phyloP scores from a whole-genome alignment of 2,329 filamentous ascomycete genomes.

The Ciborinia camelliae region DNA sequence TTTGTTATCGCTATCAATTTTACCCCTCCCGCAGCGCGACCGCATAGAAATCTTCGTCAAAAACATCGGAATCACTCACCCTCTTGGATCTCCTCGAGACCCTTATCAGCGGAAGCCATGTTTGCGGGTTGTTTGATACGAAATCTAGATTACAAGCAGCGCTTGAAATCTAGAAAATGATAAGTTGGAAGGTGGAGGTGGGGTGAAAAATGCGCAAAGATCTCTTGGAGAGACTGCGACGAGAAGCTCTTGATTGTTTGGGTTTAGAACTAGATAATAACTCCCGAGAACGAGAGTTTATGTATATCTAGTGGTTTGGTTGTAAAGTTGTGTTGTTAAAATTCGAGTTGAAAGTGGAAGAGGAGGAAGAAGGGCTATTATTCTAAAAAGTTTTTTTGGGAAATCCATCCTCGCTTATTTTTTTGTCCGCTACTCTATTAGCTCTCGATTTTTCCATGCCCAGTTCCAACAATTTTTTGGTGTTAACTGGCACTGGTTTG shows the following conservation, averaged over 20 bases:
- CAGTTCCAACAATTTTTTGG: no score
- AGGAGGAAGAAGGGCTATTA: neutral
- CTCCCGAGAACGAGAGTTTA: constrained; percentile 44
- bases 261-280: constrained; percentile 47
- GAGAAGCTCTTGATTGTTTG: constrained; percentile 25
- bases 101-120: constrained; percentile 88
- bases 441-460: no score
- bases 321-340: constrained; percentile 19
- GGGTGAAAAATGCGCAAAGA: constrained; percentile 36
- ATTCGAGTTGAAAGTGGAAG: constrained; percentile 1
- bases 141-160: constrained; percentile 73
- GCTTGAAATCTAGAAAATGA: constrained; percentile 63
- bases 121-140: constrained; percentile 64
- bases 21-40: neutral
- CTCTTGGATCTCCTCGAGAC: constrained; percentile 97
- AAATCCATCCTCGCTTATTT: constrained; percentile 6
- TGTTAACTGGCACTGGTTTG: no score
- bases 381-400: constrained; percentile 15
- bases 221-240: constrained; percentile 37
- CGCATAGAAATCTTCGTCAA: neutral
- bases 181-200: constrained; percentile 36
- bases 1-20: neutral
- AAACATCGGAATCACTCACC: constrained; percentile 53
- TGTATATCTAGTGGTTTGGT: constrained; percentile 34
- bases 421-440: constrained; percentile 6